A percentile compares a stretch with the other conserved stretches of the same genome.
These are phyloP conservation scores for Camellia lanceoleosa DNA, from an alignment of 148 eudicot genomes.

Conservation along the genomic window DNA sequence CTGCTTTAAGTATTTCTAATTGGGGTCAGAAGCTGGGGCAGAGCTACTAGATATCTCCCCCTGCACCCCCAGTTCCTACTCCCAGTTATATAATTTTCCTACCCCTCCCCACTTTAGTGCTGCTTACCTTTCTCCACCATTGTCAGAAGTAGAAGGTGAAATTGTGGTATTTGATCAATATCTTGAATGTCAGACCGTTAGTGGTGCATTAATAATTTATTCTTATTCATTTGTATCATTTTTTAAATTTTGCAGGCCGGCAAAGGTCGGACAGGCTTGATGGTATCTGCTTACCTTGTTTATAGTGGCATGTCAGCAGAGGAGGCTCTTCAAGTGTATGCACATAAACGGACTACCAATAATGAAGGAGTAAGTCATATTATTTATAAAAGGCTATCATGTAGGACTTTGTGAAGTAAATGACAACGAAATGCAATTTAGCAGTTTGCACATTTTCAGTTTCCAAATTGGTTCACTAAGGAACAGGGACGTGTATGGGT, in stretches of 20 bases:
- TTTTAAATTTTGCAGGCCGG: conserved; percentile 46
- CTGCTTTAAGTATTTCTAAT: not conserved
- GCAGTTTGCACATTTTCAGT: not conserved
- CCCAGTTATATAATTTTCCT: not conserved
- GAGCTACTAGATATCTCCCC: not conserved
- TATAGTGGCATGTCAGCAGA: conserved; percentile 55
- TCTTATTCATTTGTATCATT: not conserved
- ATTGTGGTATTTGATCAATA: not conserved
- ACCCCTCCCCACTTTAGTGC: not conserved
- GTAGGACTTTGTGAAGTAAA: not conserved
- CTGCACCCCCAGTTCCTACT: not conserved
- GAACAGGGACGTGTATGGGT: not conserved
- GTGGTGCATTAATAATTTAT: not conserved
- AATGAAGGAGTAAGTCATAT: conserved; percentile 51
- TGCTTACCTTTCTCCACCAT: not conserved
- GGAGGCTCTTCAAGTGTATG: conserved; percentile 60
- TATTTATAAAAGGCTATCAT: not conserved
- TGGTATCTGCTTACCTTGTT: conserved; percentile 55
- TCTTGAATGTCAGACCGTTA: not conserved
- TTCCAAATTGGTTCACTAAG: not conserved
- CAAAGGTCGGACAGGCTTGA: conserved; percentile 65
- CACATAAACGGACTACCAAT: conserved; percentile 53
- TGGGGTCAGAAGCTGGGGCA: not conserved
- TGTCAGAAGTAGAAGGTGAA: not conserved
- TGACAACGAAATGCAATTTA: not conserved